Conservation (phyloP, 805 yeast species). For the Pichia phayaonensis region DNA sequence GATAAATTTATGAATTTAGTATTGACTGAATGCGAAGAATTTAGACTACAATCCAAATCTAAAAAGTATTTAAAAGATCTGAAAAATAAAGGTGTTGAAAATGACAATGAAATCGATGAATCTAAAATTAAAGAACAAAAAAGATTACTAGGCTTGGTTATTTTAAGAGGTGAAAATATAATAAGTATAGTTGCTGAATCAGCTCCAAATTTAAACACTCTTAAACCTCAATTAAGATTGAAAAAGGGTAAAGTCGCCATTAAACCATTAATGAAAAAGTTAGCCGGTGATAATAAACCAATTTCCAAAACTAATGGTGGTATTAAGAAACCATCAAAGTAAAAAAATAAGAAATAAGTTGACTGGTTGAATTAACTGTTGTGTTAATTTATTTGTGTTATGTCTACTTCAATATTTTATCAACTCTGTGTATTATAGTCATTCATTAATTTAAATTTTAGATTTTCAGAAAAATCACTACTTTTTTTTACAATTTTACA, state of each 20-base stretch:
- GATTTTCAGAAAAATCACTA: background rate
- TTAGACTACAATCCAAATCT: slow-evolving; percentile 62
- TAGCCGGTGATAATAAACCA: slow-evolving; percentile 13
- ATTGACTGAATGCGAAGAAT: slow-evolving; percentile 76
- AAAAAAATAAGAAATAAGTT: background rate
- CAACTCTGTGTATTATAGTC: background rate
- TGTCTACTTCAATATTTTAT: background rate
- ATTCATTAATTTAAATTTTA: background rate
- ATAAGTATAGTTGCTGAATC: slow-evolving; percentile 65
- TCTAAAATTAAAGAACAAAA: slow-evolving; percentile 51
- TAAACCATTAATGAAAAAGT: slow-evolving; percentile 22
- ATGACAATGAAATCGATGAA: slow-evolving; percentile 23
- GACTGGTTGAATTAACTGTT: too few species aligned
- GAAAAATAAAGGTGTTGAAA: background rate
- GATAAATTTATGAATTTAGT: slow-evolving; percentile 88
- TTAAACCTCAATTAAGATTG: slow-evolving; percentile 26
- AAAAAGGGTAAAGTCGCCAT: slow-evolving; percentile 28
- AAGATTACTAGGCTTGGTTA: slow-evolving; percentile 70
- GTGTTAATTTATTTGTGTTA: background rate
- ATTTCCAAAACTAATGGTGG: slow-evolving; percentile 6
- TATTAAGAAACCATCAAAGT: slow-evolving; percentile 8
- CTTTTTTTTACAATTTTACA: background rate
- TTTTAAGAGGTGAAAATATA: slow-evolving; percentile 83
- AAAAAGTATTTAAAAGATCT: slow-evolving; percentile 23
- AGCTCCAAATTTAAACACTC: slow-evolving; percentile 35